Conservation (phyloP, 2,329 filamentous ascomycete genomes). For the Arthrobotrys pseudoclavata region DNA sequence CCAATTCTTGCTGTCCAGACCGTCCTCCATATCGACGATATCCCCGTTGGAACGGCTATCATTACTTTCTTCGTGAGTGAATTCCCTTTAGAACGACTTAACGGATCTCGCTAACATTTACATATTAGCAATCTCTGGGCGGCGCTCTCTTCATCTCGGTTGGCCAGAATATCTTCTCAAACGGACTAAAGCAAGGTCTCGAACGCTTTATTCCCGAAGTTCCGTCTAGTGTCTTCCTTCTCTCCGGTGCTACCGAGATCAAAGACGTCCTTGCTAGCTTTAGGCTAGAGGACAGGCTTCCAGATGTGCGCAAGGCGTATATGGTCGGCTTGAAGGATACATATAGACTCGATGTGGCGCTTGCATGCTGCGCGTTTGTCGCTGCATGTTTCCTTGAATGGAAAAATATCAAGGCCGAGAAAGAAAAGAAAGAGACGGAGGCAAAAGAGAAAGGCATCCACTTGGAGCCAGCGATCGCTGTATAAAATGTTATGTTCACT, state of each 20-base stretch:
- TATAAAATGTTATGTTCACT: not conserved
- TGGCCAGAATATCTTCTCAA: conserved; percentile 71
- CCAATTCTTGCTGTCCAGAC: conserved; percentile 73
- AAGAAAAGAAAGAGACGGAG: conserved; percentile 55
- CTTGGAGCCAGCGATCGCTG: conserved; percentile 58
- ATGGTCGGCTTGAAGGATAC: conserved; percentile 70
- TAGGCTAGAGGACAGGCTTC: conserved; percentile 67
- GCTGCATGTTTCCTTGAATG: conserved; percentile 69
- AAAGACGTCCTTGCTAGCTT: conserved; percentile 53
- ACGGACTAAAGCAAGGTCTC: conserved; percentile 66
- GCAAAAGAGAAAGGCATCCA: conserved; percentile 57
- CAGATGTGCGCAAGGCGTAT: conserved; percentile 69
- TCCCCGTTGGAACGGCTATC: conserved; percentile 72
- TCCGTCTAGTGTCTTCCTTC: conserved; percentile 69
- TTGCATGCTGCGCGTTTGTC: conserved; percentile 69
- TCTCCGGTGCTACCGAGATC: conserved; percentile 71
- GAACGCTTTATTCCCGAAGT: conserved; percentile 67
- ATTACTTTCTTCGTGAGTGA: conserved; percentile 69
- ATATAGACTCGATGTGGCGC: conserved; percentile 71
- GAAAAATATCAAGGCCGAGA: conserved; percentile 67
- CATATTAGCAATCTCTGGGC: conserved; percentile 66
- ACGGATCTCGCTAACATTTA: not conserved
- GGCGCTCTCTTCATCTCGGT: conserved; percentile 74
- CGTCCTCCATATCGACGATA: conserved; percentile 70
- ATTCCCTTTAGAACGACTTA: conserved; percentile 70